Base-by-base conservation (phyloP, 441 rosid genomes). In the Mallotus japonicus region DNA sequence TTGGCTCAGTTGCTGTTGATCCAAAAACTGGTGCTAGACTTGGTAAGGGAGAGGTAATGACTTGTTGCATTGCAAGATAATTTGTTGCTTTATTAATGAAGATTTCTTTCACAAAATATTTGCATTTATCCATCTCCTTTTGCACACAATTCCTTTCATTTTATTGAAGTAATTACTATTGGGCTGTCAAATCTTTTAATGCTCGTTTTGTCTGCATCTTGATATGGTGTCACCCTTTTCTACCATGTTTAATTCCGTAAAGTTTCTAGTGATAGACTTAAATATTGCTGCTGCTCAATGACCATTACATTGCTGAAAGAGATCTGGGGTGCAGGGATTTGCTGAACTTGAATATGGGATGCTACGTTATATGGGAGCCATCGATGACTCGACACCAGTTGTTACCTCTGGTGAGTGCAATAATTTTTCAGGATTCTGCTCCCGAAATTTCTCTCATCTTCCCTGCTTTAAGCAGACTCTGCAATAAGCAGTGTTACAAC, bases 301-400 rank as follows among this genome's bases (percentile, higher is more conserved):
- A 28, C 32, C 2, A 1, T 28, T 28, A 2, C 32, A 28, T 58
- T 69, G 22, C 15, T 34, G 75, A 70, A 68, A 73, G 53, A 76
- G 58, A 42, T 62, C 44, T 77, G 69, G 71, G 61, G 42, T 77
- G 81, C 78, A 92, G 96, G 98, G 98, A 62, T 93, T 93, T 81
- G 98, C 98, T 6, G 96, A 93, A 68, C 96, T 94, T 20, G 97
- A 94, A 75, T 90, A 89, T 85, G 96, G 98, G 78, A 92, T 94
- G 92, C 77, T 94, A 82, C 85, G 88, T 47, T 90, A 90, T 17
- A 53, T 53, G 56, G 56, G 56, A 16, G 56, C 56, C 19, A 53
- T 53, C 2, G 56, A 53, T 16, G 20, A 53, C 56, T 53, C 56
- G 16, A 53, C 56, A 53, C 56, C 10, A 53, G 56, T 53, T 19